Evolutionary conservation across 805 yeast genomes (phyloP).

Genomic region (Jamesozyma piceae): DNA sequence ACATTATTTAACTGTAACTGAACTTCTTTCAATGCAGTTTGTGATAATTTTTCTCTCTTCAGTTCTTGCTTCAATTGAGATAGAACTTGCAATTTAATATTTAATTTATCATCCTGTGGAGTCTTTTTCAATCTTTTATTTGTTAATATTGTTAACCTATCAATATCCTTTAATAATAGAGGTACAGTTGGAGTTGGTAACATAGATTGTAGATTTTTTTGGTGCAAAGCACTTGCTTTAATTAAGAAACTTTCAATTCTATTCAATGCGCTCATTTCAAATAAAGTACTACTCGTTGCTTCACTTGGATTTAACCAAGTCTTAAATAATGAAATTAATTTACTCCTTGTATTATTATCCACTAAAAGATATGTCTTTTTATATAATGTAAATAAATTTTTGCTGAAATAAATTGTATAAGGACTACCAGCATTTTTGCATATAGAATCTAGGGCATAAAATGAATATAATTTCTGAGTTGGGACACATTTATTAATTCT

Average conservation of each 20-base stretch:
- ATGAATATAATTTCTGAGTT: slow-evolving; percentile 69
- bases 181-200: slow-evolving; percentile 27
- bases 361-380: slow-evolving; percentile 72
- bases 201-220: slow-evolving; percentile 26
- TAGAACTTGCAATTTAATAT: slow-evolving; percentile 28
- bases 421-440: slow-evolving; percentile 88
- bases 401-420: slow-evolving; percentile 72
- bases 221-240: slow-evolving; percentile 43
- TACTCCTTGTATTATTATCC: slow-evolving; percentile 62
- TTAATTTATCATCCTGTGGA: slow-evolving; percentile 29
- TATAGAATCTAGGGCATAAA: slow-evolving; percentile 83
- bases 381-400: slow-evolving; percentile 51
- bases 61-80: slow-evolving; percentile 31
- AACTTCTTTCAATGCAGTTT: slow-evolving; percentile 26
- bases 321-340: slow-evolving; percentile 66
- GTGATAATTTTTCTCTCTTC: slow-evolving; percentile 28
- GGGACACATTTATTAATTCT: slow-evolving; percentile 75
- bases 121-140: slow-evolving; percentile 25
- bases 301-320: slow-evolving; percentile 73
- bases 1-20: slow-evolving; percentile 35
- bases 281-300: slow-evolving; percentile 42
- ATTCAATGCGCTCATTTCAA: slow-evolving; percentile 59
- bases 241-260: slow-evolving; percentile 67
- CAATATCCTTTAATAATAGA: slow-evolving; percentile 29
- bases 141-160: slow-evolving; percentile 29